Conservation (phyloP, 192 early-diverging fungal species). For the Powellomyces hirtus region DNA sequence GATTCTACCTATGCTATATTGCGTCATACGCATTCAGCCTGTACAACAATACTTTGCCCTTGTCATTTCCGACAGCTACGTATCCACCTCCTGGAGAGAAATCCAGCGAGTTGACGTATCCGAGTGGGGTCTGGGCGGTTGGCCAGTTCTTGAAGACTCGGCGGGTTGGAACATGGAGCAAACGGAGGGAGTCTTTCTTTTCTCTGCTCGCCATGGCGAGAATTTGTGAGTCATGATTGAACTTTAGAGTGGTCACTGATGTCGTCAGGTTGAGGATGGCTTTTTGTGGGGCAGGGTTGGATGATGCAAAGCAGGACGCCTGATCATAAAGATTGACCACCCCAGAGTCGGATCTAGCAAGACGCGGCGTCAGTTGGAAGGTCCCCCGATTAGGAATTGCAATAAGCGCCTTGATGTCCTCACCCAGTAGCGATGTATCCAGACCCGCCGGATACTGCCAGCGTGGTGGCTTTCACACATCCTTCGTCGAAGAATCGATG, state of each 20-base stretch:
- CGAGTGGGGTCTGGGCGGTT: constrained; percentile 73
- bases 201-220: constrained; percentile 70
- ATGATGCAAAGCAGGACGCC: constrained; percentile 44
- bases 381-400: too few relatives aligned
- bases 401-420: too few relatives aligned
- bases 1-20: constrained; percentile 16
- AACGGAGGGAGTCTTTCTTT: constrained; percentile 74
- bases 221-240: constrained; percentile 86
- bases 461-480: constrained; percentile 66
- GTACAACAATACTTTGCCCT: constrained; percentile 86
- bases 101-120: constrained; percentile 71
- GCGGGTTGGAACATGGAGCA: constrained; percentile 79
- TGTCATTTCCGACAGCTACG: constrained; percentile 86
- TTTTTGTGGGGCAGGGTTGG: constrained; percentile 67
- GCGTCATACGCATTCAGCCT: constrained; percentile 52
- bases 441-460: constrained; percentile 69
- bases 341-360: constrained; percentile 64
- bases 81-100: constrained; percentile 95
- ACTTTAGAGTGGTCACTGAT: constrained; percentile 63
- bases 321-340: constrained; percentile 85
- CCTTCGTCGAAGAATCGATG: constrained; percentile 83
- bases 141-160: constrained; percentile 95
- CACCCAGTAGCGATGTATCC: constrained; percentile 83
- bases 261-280: constrained; percentile 86
- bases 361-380: neutral